Conservation (phyloP, 192 early-diverging fungal genomes). For the Radiomyces spectabilis region DNA sequence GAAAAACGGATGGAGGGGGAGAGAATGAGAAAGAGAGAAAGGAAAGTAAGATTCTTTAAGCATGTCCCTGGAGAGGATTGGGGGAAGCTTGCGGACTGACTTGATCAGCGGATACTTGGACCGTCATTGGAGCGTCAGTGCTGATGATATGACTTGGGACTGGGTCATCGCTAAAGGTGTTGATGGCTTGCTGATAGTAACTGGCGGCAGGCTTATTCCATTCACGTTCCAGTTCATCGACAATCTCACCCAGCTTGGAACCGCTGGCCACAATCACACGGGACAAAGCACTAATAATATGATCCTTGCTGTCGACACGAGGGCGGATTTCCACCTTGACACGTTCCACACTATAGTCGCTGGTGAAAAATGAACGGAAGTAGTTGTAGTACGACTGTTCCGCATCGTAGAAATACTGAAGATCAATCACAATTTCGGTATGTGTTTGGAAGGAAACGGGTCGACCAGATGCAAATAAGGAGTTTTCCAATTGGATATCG, state of each 20-base stretch:
- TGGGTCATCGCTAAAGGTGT: constrained; percentile 9
- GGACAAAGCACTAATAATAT: constrained; percentile 22
- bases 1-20: too few relatives aligned
- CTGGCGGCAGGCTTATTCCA: constrained; percentile 21
- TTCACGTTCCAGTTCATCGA: constrained; percentile 26
- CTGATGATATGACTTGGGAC: background rate
- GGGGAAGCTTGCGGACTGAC: too few relatives aligned
- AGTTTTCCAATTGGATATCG: constrained; percentile 12
- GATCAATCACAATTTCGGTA: constrained; percentile 34
- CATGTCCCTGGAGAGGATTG: too few relatives aligned
- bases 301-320: constrained; percentile 27
- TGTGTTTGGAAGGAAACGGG: constrained; percentile 21
- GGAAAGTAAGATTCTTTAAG: too few relatives aligned
- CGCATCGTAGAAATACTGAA: constrained; percentile 27
- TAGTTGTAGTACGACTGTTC: constrained; percentile 28
- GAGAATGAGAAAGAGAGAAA: too few relatives aligned
- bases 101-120: too few relatives aligned
- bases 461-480: constrained; percentile 7
- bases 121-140: background rate
- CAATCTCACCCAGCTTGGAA: constrained; percentile 29
- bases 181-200: constrained; percentile 28
- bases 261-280: constrained; percentile 31
- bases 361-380: constrained; percentile 25
- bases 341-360: constrained; percentile 21
- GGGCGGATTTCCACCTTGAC: constrained; percentile 32